Conservation (phyloP, 1,284 basidiomycete genomes). For the Cryptococcus jaspeensis region DNA sequence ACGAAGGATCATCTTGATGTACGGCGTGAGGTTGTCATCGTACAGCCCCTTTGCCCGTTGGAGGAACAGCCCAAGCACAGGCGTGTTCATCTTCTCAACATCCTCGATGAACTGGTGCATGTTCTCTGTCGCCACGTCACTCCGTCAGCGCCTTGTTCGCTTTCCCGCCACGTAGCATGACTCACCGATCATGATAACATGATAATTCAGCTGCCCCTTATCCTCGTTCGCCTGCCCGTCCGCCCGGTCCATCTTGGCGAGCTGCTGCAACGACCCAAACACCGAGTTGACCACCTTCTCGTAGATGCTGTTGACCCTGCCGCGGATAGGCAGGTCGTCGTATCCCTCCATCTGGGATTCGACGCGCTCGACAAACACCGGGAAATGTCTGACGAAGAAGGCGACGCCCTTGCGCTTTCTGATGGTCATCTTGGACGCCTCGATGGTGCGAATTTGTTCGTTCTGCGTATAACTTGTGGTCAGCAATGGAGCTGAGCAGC, state of each 20-base stretch:
- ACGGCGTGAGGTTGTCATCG: conserved; percentile 79
- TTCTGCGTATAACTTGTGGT: conserved; percentile 54
- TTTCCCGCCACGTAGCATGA: conserved; percentile 11
- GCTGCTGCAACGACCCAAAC: conserved; percentile 89
- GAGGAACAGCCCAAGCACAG: conserved; percentile 66
- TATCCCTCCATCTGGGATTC: conserved; percentile 81
- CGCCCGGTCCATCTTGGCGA: conserved; percentile 84
- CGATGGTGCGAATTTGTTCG: conserved; percentile 85
- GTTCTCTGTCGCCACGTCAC: conserved; percentile 65
- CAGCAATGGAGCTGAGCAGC: too few species aligned
- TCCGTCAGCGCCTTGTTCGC: neutral
- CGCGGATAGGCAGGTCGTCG: conserved; percentile 74
- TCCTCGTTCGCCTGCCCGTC: conserved; percentile 67
- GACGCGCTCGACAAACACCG: conserved; percentile 77
- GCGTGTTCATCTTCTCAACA: conserved; percentile 61
- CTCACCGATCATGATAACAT: conserved; percentile 90
- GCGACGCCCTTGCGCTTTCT: conserved; percentile 87
- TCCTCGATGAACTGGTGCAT: conserved; percentile 91
- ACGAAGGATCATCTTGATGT: conserved; percentile 82
- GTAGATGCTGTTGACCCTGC: conserved; percentile 76
- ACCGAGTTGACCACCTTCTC: conserved; percentile 83
- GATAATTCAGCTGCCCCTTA: conserved; percentile 94
- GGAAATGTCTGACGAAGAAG: conserved; percentile 92
- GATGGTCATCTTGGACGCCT: conserved; percentile 68
- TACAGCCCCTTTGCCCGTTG: conserved; percentile 78